Base-by-base conservation (phyloP, 495 filamentous ascomycete species). In the Aspergillus biplanus region DNA sequence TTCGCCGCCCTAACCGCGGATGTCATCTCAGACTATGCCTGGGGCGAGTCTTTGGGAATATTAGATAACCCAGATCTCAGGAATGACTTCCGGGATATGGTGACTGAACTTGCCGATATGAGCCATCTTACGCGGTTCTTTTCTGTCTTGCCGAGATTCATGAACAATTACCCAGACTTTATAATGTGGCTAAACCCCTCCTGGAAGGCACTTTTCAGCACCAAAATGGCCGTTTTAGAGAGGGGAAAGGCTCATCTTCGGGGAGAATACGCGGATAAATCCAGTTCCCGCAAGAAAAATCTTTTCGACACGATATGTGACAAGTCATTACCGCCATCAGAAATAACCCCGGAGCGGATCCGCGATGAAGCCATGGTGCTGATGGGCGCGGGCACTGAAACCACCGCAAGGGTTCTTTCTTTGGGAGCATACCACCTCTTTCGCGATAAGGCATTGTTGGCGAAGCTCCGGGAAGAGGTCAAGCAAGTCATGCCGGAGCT, bases 381-480 rank as follows among this genome's bases (percentile, higher is more conserved):
- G 35, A 59, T 78, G 2, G 68, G 66, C 21, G 82, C 73, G 2
- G 82, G 82, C 0, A 80, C 78, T 0, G 78, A 78, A 62, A 83
- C 82, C 8, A 79, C 80, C 0, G 67, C 64, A 0, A 42, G 66
- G 4, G 53, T 67, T 7, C 52, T 77, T 48, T 18, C 66, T 0
- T 16, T 71, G 16, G 70, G 47, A 1, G 32, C 61, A 8, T 77
- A 58, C 27, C 48, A 71, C 35, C n/a, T 75, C 0, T 27, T 65
- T n/a, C 46, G 11, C 6, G 55, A 69, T 13, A 12, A 58, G 0
- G 32, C 32, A 0, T 48, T 75, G 4, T 42, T n/a, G 13, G 12
- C 9, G 0, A 71, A 70, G 48, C 48, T 80, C 34, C 67, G 73
- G 21, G 63, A 69, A 7, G 79, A 80, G 47, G 48, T 80, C 13